Evolutionary conservation across 139 green algal genomes (phyloP), one percentile per base, ranked within the genome.

Genomic region (Auxenochlorella protothecoides): DNA sequence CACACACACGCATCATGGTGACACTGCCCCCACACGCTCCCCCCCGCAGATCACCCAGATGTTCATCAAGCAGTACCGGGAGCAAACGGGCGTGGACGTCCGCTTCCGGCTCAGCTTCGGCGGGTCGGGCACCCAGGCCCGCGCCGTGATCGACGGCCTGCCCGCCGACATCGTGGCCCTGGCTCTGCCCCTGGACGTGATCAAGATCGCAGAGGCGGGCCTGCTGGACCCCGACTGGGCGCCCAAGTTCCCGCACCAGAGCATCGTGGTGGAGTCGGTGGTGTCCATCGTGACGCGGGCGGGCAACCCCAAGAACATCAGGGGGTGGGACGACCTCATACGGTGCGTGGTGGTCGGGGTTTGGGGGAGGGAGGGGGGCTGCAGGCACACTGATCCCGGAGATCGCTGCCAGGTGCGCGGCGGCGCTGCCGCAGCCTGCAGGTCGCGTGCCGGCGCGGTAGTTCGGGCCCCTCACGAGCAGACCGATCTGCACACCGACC

Each of bases 81-180:
- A 81, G 73, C 16, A 63, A 6, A 84, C 80, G 2, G 84, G 84
- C 5, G 55, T 81, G 11, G 63, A 79, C 15, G 84, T 94, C 44
- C 75, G 82, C n/a, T 95, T 91, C 73, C 76, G 88, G 27, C 80
- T 95, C 51, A 86, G 79, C 4, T 95, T 93, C 81, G 87, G 80
- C 11, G 88, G 88, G 65, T 85, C 74, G 27, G 88, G 88, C 27
- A 89, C 91, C 55, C 88, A 92, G 79, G 87, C 89, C 12, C 83
- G 89, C 57, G 89, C 89, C 0, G 83, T 95, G 2, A 87, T 87
- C 6, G 89, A 93, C 66, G 89, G 89, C 59, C 76, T 95, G 59
- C 89, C 88, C 3, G 88, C 83, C 5, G 88, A 93, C 67, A 83
- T 93, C 6, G 85, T 88, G 11, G 85, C 89, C 0, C 80, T 95